These are phyloP conservation scores for Podaxis sp. DNA, from an alignment of 768 basidiomycete species.

Conservation along the genomic window DNA sequence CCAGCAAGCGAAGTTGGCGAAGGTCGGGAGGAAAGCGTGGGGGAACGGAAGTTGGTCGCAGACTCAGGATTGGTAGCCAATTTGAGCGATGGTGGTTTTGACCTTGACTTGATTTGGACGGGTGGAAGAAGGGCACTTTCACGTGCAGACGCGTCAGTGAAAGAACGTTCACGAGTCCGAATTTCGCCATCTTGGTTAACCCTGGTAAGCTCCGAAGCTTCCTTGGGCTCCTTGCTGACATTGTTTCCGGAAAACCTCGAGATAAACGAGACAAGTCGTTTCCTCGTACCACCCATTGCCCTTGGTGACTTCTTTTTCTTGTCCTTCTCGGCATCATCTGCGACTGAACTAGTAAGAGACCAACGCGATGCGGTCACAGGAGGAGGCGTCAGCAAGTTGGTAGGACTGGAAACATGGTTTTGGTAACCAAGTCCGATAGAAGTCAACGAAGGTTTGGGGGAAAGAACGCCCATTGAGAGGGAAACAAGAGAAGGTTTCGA, in stretches of 20 bases:
- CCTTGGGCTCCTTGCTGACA: neutral
- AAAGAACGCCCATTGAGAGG: neutral
- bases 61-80: neutral
- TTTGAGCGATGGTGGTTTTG: slow-evolving; percentile 12
- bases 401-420: neutral
- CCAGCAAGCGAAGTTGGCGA: neutral
- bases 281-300: slow-evolving; percentile 6
- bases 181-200: neutral
- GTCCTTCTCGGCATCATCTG: slow-evolving; percentile 15
- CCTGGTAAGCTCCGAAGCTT: neutral
- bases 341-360: slow-evolving; percentile 14
- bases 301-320: slow-evolving; percentile 1
- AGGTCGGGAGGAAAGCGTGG: slow-evolving; percentile 3
- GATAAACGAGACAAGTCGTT: slow-evolving; percentile 18
- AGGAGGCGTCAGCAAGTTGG: slow-evolving; percentile 8
- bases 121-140: neutral
- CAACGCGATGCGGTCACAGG: slow-evolving; percentile 11
- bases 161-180: neutral
- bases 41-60: slow-evolving; percentile 6
- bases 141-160: slow-evolving; percentile 4
- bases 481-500: slow-evolving; percentile 10
- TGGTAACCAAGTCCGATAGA: slow-evolving; percentile 12
- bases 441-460: neutral
- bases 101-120: neutral
- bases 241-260: slow-evolving; percentile 9